Evolutionary conservation across 768 basidiomycete genomes (phyloP).

Genomic region (Rubroboletus pulcherrimus): DNA sequence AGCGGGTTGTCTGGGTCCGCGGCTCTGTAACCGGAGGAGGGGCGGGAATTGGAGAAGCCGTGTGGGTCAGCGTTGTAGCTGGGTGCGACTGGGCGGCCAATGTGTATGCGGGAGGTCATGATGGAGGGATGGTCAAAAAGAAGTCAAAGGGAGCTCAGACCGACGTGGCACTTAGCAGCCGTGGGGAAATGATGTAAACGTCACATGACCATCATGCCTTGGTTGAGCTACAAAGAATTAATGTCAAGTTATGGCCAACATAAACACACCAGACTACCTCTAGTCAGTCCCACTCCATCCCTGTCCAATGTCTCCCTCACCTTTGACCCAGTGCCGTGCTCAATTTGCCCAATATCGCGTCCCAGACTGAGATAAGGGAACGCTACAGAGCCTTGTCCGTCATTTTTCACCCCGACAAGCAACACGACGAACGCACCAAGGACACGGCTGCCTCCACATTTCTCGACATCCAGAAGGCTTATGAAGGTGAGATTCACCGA

Average conservation of each 20-base stretch:
- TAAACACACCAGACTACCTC: slow-evolving; percentile 21
- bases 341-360: slow-evolving; percentile 63
- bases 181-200: slow-evolving; percentile 19
- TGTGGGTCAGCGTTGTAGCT: slow-evolving; percentile 71
- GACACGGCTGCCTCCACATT: slow-evolving; percentile 64
- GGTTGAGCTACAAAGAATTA: too few species aligned
- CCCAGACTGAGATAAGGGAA: slow-evolving; percentile 68
- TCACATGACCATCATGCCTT: slow-evolving; percentile 22
- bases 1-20: slow-evolving; percentile 80
- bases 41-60: slow-evolving; percentile 70
- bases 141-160: background rate
- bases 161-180: slow-evolving; percentile 24
- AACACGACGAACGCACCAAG: slow-evolving; percentile 53
- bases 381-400: slow-evolving; percentile 69
- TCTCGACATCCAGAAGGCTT: slow-evolving; percentile 76
- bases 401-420: slow-evolving; percentile 83
- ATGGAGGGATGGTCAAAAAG: slow-evolving; percentile 1
- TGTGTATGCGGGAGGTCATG: slow-evolving; percentile 83
- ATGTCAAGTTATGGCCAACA: background rate
- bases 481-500: slow-evolving; percentile 52
- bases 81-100: slow-evolving; percentile 64
- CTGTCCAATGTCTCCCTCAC: background rate
- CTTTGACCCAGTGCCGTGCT: slow-evolving; percentile 47
- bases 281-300: slow-evolving; percentile 22
- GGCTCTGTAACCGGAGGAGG: slow-evolving; percentile 68